These are phyloP conservation scores for Pythium aristosporum DNA, from an alignment of 352 stramenopile genomes.

Conservation along the genomic window DNA sequence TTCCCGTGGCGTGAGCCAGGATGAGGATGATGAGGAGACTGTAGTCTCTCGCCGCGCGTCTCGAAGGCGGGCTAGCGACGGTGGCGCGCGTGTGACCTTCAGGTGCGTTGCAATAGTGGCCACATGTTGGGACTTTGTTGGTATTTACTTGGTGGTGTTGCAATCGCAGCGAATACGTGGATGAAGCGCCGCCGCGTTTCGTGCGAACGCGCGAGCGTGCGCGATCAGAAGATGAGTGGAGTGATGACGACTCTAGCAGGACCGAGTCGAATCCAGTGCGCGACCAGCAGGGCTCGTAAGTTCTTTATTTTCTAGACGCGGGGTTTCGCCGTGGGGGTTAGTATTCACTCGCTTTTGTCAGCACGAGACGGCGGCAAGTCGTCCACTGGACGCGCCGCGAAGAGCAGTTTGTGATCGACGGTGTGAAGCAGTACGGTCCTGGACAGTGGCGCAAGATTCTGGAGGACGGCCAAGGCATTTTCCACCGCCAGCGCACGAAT, in stretches of 20 bases:
- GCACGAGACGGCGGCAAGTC: not conserved
- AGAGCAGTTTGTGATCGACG: conserved; percentile 36
- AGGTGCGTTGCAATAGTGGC: not conserved
- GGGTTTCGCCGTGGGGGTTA: not conserved
- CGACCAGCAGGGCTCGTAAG: not conserved
- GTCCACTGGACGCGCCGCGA: conserved; percentile 45
- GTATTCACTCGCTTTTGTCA: not conserved
- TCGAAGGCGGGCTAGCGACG: conserved; percentile 11
- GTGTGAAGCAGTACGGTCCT: conserved; percentile 40
- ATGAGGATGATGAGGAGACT: conserved; percentile 13
- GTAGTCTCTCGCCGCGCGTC: not conserved
- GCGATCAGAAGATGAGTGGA: not conserved
- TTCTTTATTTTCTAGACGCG: not conserved
- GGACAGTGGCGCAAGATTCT: conserved; percentile 57
- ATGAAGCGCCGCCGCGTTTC: not conserved
- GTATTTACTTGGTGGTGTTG: not conserved
- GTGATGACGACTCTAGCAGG: not conserved
- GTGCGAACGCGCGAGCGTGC: not conserved
- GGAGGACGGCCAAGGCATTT: conserved; percentile 34
- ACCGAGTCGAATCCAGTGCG: not conserved
- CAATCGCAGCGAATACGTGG: not conserved
- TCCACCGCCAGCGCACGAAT: conserved; percentile 50
- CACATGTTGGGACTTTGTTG: too few species aligned
- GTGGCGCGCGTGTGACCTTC: conserved; percentile 9
- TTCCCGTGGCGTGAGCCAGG: conserved; percentile 27